Conservation (phyloP, 306 rosid genomes). For the Cercis canadensis region DNA sequence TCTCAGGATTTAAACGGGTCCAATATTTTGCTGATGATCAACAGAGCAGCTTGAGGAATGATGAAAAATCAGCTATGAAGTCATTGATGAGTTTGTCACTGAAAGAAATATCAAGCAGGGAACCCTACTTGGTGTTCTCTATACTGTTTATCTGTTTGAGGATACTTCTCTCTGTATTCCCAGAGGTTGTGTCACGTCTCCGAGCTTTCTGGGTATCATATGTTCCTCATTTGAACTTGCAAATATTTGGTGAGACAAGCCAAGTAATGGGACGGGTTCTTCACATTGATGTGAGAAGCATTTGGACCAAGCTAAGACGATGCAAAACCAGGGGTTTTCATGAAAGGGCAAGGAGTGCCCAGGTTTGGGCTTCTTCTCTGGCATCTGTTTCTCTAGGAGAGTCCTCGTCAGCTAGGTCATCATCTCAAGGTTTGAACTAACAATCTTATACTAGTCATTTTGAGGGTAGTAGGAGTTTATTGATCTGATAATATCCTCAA, state of each 20-base stretch:
- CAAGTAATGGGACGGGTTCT: slow-evolving; percentile 62
- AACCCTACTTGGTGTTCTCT: slow-evolving; percentile 64
- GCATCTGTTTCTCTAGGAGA: slow-evolving; percentile 75
- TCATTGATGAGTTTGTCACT: slow-evolving; percentile 40
- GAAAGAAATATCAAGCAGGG: slow-evolving; percentile 49
- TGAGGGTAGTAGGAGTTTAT: slow-evolving; percentile 46
- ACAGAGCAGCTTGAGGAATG: slow-evolving; percentile 24
- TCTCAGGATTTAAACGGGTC: slow-evolving; percentile 63
- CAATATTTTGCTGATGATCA: slow-evolving; percentile 39
- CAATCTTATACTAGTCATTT: slow-evolving; percentile 39
- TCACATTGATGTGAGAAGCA: slow-evolving; percentile 65
- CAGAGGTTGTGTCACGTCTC: slow-evolving; percentile 42
- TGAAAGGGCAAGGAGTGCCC: slow-evolving; percentile 65
- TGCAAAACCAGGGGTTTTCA: slow-evolving; percentile 73
- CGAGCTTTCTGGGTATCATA: slow-evolving; percentile 56
- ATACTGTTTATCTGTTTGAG: slow-evolving; percentile 63
- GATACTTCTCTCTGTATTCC: slow-evolving; percentile 50
- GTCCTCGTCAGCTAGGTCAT: slow-evolving; percentile 52
- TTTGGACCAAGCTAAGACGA: slow-evolving; percentile 70
- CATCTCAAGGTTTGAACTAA: slow-evolving; percentile 35
- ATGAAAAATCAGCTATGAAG: slow-evolving; percentile 42
- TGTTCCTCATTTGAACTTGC: slow-evolving; percentile 67
- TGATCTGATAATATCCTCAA: slow-evolving; percentile 33
- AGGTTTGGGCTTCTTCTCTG: slow-evolving; percentile 83
- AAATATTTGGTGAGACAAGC: slow-evolving; percentile 75